These are phyloP conservation scores for Combretum micranthum DNA, from an alignment of 345 rosid genomes.

Conservation along the genomic window DNA sequence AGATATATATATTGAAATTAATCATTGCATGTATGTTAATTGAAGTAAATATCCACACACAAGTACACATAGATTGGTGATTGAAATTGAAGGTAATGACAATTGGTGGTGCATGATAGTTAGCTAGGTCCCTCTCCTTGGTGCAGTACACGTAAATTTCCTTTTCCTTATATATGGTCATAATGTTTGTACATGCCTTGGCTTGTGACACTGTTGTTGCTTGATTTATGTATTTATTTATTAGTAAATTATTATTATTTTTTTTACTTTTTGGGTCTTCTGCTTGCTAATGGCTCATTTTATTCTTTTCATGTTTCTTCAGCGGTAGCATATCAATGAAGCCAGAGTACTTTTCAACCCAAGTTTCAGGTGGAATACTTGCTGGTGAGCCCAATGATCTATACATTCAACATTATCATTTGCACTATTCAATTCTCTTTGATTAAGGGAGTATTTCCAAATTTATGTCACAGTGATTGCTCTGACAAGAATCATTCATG, in stretches of 20 bases:
- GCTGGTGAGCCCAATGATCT: constrained; percentile 54
- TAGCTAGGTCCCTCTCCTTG: too few species aligned
- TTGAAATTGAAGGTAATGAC: too few species aligned
- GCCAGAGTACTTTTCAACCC: constrained; percentile 43
- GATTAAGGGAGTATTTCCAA: neutral
- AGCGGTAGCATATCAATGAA: constrained; percentile 77
- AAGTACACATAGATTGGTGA: too few species aligned
- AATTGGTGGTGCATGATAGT: too few species aligned
- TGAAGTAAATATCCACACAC: neutral
- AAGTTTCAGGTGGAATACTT: constrained; percentile 85
- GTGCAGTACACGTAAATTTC: too few species aligned
- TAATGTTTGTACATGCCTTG: too few species aligned
- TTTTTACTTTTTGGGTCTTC: neutral
- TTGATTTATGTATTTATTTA: too few species aligned
- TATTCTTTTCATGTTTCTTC: constrained; percentile 21
- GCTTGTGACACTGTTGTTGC: too few species aligned
- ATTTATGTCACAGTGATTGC: constrained; percentile 12
- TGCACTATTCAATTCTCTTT: neutral
- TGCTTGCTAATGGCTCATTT: constrained; percentile 11
- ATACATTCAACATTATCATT: neutral
- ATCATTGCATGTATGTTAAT: neutral
- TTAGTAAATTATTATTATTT: too few species aligned
- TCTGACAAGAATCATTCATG: constrained; percentile 18
- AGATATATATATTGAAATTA: too few species aligned
- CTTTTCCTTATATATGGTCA: too few species aligned